Evolutionary conservation across 2,329 filamentous ascomycete genomes (phyloP).

Genomic region (Diaporthe helianthi): DNA sequence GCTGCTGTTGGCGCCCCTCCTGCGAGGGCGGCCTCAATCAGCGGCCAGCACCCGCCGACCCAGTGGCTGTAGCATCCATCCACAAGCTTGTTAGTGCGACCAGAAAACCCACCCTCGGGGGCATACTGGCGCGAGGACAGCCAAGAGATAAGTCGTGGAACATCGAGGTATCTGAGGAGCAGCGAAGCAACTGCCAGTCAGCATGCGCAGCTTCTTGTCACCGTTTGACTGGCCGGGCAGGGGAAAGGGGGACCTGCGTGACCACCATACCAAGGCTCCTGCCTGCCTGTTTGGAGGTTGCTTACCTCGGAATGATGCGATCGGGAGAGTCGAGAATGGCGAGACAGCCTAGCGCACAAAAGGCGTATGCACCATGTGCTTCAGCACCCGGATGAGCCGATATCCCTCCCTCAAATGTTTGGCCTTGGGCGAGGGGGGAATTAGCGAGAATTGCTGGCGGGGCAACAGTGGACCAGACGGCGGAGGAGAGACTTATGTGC

Average conservation of each 20-base stretch:
- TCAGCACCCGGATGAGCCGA: slow-evolving; percentile 85
- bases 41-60: slow-evolving; percentile 93
- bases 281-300: slow-evolving; percentile 35
- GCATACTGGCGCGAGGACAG: slow-evolving; percentile 87
- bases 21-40: slow-evolving; percentile 79
- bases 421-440: slow-evolving; percentile 61
- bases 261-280: slow-evolving; percentile 26
- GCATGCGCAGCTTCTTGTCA: slow-evolving; percentile 48
- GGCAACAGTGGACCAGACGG: slow-evolving; percentile 21
- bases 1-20: slow-evolving; percentile 37
- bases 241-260: slow-evolving; percentile 29
- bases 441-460: slow-evolving; percentile 36
- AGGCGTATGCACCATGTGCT: slow-evolving; percentile 96
- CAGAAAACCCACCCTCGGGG: slow-evolving; percentile 91
- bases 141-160: slow-evolving; percentile 82
- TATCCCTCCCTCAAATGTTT: slow-evolving; percentile 95
- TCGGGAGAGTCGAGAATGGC: slow-evolving; percentile 84
- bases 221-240: slow-evolving; percentile 43
- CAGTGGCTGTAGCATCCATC: slow-evolving; percentile 99
- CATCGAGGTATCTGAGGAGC: slow-evolving; percentile 71
- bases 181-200: slow-evolving; percentile 40
- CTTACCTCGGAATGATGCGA: slow-evolving; percentile 74
- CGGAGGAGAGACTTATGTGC: slow-evolving; percentile 33
- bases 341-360: slow-evolving; percentile 89
- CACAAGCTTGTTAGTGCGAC: slow-evolving; percentile 95